These are phyloP conservation scores for Arctium lappa DNA, from an alignment of 129 eudicot species.

Conservation along the genomic window DNA sequence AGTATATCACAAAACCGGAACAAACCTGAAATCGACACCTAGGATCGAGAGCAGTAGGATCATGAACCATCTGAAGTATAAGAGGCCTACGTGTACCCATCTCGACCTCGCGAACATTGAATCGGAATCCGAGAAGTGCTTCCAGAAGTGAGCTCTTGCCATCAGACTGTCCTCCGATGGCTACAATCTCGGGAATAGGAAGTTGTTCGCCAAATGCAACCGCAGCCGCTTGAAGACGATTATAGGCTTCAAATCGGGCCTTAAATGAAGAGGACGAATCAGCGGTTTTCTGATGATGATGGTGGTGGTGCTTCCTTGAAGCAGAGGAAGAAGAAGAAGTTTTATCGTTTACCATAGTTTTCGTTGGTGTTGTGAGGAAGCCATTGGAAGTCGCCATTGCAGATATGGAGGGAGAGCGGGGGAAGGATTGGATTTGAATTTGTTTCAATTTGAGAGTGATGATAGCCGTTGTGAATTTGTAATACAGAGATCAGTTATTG, in stretches of 20 bases:
- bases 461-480: conserved; percentile 4
- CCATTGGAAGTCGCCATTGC: conserved; percentile 48
- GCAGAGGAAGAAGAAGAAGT: conserved; percentile 30
- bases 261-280: conserved; percentile 42
- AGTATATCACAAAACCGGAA: background rate
- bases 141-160: conserved; percentile 98
- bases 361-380: conserved; percentile 44
- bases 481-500: background rate
- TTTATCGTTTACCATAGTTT: conserved; percentile 30
- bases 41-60: conserved; percentile 73
- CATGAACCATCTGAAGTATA: conserved; percentile 95
- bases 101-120: conserved; percentile 94
- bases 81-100: conserved; percentile 98
- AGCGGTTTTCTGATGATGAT: conserved; percentile 22
- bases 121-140: conserved; percentile 92
- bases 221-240: conserved; percentile 84
- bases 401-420: conserved; percentile 9
- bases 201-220: conserved; percentile 93
- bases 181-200: conserved; percentile 96
- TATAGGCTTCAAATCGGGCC: conserved; percentile 75
- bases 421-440: conserved; percentile 32
- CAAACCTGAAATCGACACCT: conserved; percentile 87
- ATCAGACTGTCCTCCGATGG: conserved; percentile 97
- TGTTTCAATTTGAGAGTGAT: background rate
- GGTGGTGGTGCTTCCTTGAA: conserved; percentile 42